Evolutionary conservation across 2,329 filamentous ascomycete species (phyloP), one percentile per base, ranked within the genome.

Genomic region (Aspergillus glaucus): DNA sequence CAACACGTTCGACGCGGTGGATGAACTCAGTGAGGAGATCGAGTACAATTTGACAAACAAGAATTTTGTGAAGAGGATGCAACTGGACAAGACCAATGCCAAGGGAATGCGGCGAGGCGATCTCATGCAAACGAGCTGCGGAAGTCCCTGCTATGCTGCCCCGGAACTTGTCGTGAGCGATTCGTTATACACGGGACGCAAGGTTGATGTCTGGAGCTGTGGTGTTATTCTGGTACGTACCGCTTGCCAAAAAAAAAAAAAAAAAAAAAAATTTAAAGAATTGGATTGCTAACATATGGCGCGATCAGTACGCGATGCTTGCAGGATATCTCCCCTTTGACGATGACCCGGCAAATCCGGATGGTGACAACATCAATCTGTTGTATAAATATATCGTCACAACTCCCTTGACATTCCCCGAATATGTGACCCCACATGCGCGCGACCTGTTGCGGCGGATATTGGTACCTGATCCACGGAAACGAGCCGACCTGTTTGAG

Each of bases 311-410:
- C 68, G 93, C 93, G 50, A 98, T 98, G 93, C 79, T 98, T 61
- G 93, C 93, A 36, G 93, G 93, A 40, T 98, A 98, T 68, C 78
- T 98, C 10, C 93, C 93, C 3, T 98, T 98, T 63, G 93, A 98
- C 62, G 93, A 98, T 66, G 93, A 98, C 62, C 93, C 93, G 55
- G 93, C 91, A 42, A 98, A 98, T 65, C 93, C 93, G 2, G 93
- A 98, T 71, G 93, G 93, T 57, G 93, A 98, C 69, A 98, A 98
- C 67, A 98, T 98, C 75, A 98, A 98, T 67, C 79, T 98, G 9
- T 78, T 98, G 24, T 98, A 98, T 79, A 97, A 97, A 74, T 98
- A 98, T 72, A 98, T 98, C 60, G 92, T 96, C 51, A 94, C 89
- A 48, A 98, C 93, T 1, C 91, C 92, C 32, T 80, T 98, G 39